A percentile compares a stretch with the other conserved stretches of the same genome.
Evolutionary conservation across 2,329 filamentous ascomycete genomes (phyloP).

Genomic region (Beauveria medogensis): DNA sequence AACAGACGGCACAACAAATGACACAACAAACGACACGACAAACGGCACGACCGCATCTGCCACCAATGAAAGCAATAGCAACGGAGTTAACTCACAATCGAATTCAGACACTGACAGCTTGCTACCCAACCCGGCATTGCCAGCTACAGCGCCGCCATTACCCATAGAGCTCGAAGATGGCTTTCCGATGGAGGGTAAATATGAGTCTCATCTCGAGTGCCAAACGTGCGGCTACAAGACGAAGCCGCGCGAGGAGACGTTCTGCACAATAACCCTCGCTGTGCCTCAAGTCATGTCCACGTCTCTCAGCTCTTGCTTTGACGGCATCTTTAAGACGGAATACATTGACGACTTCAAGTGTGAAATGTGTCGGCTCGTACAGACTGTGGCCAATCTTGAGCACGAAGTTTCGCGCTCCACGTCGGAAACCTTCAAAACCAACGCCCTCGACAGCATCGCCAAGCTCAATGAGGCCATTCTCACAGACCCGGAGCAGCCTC

Average conservation of each 20-base stretch:
- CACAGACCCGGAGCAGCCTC: constrained; percentile 72
- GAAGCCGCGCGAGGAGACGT: constrained; percentile 71
- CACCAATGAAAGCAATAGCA: constrained; percentile 5
- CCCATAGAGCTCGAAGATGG: constrained; percentile 52
- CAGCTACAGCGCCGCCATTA: constrained; percentile 15
- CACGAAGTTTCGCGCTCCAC: constrained; percentile 48
- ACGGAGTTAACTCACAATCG: constrained; percentile 1
- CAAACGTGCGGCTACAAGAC: constrained; percentile 84
- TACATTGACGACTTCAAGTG: constrained; percentile 96
- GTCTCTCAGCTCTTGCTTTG: constrained; percentile 79
- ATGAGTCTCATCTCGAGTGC: constrained; percentile 94
- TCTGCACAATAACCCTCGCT: constrained; percentile 85
- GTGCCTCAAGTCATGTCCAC: constrained; percentile 80
- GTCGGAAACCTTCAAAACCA: constrained; percentile 42
- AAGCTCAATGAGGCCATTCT: constrained; percentile 63
- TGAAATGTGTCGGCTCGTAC: constrained; percentile 80
- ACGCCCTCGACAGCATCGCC: constrained; percentile 50
- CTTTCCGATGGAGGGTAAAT: constrained; percentile 85
- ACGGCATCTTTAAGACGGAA: constrained; percentile 89
- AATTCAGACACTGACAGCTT: constrained; percentile 2
- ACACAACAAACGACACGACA: background rate
- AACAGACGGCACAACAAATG: background rate
- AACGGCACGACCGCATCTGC: background rate
- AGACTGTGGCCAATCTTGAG: constrained; percentile 60
- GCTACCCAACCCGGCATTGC: constrained; percentile 13